Evolutionary conservation across 306 rosid species (phyloP).

Genomic region (Prunus mongolica): DNA sequence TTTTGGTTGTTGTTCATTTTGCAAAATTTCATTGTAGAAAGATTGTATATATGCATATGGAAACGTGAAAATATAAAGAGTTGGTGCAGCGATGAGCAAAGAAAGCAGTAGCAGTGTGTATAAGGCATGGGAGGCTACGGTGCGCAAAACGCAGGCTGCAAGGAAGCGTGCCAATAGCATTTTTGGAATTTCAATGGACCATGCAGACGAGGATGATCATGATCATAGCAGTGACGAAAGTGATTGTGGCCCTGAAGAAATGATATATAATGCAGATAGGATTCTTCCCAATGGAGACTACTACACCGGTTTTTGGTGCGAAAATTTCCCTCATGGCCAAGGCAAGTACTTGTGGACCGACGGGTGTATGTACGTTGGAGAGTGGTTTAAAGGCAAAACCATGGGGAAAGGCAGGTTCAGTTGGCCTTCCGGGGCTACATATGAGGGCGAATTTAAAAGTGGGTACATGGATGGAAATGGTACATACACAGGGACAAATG

Average conservation of each 20-base stretch:
- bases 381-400: conserved; percentile 69
- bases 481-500: conserved; percentile 52
- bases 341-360: conserved; percentile 89
- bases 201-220: conserved; percentile 10
- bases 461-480: conserved; percentile 86
- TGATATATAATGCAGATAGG: conserved; percentile 51
- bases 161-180: conserved; percentile 80
- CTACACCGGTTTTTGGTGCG: conserved; percentile 81
- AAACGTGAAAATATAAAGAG: background rate
- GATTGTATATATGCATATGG: background rate
- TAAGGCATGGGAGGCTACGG: conserved; percentile 95
- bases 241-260: conserved; percentile 23
- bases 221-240: conserved; percentile 18
- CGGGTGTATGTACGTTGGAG: conserved; percentile 86
- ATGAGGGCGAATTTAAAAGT: conserved; percentile 83
- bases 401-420: conserved; percentile 84
- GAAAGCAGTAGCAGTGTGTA: conserved; percentile 65
- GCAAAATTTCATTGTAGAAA: background rate
- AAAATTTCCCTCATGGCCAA: conserved; percentile 69
- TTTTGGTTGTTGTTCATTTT: background rate
- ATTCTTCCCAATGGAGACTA: conserved; percentile 81
- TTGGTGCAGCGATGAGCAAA: conserved; percentile 45
- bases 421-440: conserved; percentile 92
- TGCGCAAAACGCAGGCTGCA: conserved; percentile 77
- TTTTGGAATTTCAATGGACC: conserved; percentile 46